Conservation (phyloP, 2,329 filamentous ascomycete genomes). For the Saccharata proteae region DNA sequence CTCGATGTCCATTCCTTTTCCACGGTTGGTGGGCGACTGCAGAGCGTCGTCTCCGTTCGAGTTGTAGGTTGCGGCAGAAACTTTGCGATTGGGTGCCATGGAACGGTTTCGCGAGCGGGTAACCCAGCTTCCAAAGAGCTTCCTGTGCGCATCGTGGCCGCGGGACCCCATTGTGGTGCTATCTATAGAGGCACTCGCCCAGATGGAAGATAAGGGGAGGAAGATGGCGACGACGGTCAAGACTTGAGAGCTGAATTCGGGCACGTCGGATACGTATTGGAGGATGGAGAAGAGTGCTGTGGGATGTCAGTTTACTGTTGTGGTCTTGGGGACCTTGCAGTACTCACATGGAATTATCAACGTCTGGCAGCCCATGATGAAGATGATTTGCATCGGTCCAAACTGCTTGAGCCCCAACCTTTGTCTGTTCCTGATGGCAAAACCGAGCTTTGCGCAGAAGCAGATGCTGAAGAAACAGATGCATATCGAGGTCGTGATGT, state of each 20-base stretch:
- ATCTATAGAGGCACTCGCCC: constrained; percentile 36
- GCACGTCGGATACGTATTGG: constrained; percentile 37
- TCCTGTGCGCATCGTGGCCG: constrained; percentile 17
- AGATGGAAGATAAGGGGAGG: constrained; percentile 54
- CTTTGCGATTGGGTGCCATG: no score
- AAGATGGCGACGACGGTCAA: constrained; percentile 50
- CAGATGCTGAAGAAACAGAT: constrained; percentile 52
- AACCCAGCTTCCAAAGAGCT: constrained; percentile 3
- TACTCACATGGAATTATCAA: constrained; percentile 49
- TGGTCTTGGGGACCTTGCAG: neutral
- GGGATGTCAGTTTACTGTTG: constrained; percentile 12
- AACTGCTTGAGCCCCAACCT: constrained; percentile 48
- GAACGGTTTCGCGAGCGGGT: no score
- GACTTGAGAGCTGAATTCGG: constrained; percentile 43
- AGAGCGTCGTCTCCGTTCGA: no score
- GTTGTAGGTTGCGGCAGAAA: no score
- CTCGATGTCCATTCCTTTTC: no score
- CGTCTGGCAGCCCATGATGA: constrained; percentile 56
- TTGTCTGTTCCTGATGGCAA: constrained; percentile 43
- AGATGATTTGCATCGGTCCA: constrained; percentile 54
- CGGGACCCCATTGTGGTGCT: constrained; percentile 11
- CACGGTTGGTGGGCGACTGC: no score
- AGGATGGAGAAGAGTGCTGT: constrained; percentile 49
- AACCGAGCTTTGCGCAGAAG: constrained; percentile 49
- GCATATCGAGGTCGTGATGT: constrained; percentile 41